phyloP scores from a whole-genome alignment of 495 filamentous ascomycete genomes.

The Tuber microsphaerosporum region DNA sequence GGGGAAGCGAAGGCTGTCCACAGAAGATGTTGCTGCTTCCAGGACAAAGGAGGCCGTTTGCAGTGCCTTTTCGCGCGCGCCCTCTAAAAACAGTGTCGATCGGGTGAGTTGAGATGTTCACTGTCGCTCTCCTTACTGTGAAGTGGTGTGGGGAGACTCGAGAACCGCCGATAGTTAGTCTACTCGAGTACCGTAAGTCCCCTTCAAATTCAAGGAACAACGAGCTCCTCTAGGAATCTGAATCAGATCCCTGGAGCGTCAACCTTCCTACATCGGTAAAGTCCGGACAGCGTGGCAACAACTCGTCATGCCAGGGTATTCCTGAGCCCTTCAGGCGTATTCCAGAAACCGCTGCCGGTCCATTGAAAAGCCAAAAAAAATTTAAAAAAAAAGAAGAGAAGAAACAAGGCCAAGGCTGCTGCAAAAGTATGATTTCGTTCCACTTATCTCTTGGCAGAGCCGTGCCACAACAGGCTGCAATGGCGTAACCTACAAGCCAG shows the following conservation, averaged over 20 bases:
- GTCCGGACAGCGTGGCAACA: not conserved
- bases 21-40: not conserved
- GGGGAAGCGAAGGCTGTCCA: not conserved
- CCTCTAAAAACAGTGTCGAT: not conserved
- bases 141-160: conserved; percentile 17
- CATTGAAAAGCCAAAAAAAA: too few species aligned
- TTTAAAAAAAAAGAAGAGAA: not conserved
- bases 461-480: not conserved
- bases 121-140: too few species aligned
- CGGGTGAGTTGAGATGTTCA: not conserved
- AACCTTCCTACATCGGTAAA: not conserved
- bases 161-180: conserved; percentile 11
- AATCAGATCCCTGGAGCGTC: not conserved
- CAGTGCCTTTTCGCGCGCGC: conserved; percentile 15
- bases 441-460: not conserved
- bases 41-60: not conserved
- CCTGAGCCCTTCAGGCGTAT: not conserved
- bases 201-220: not conserved
- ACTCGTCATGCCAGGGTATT: not conserved
- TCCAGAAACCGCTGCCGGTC: not conserved
- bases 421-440: too few species aligned
- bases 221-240: conserved; percentile 4
- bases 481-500: not conserved
- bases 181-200: too few species aligned
- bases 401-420: not conserved